Evolutionary conservation across 768 basidiomycete species (phyloP).

Genomic region (Trametes villosa): DNA sequence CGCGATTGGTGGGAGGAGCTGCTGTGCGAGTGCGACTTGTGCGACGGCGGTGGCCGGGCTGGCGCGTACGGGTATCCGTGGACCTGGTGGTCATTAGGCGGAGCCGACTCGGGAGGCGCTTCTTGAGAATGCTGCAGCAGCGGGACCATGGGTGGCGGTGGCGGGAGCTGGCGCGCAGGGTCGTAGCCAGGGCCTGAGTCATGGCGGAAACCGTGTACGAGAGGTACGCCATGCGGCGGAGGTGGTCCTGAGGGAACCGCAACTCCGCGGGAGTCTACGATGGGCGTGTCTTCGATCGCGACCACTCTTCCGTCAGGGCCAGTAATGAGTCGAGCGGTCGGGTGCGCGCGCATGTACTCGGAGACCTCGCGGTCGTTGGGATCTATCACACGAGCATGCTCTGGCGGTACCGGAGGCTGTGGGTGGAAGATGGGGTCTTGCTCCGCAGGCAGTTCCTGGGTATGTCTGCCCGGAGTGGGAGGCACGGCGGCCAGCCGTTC

Average conservation of each 20-base stretch:
- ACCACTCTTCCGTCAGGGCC: constrained; percentile 55
- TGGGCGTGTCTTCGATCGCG: constrained; percentile 53
- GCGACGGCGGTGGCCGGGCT: constrained; percentile 38
- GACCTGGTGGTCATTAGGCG: constrained; percentile 26
- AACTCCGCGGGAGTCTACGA: constrained; percentile 22
- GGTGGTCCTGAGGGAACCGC: constrained; percentile 22
- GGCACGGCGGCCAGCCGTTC: constrained; percentile 71
- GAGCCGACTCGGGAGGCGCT: constrained; percentile 23
- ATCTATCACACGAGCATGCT: constrained; percentile 33
- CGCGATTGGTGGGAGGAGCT: constrained; percentile 56
- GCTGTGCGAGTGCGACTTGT: constrained; percentile 52
- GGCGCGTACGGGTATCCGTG: constrained; percentile 22
- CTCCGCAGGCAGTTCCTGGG: constrained; percentile 33
- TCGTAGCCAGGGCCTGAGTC: constrained; percentile 33
- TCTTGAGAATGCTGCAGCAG: constrained; percentile 25
- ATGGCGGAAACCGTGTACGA: constrained; percentile 32
- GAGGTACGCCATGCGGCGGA: constrained; percentile 31
- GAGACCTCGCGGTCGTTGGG: constrained; percentile 51
- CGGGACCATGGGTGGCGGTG: constrained; percentile 33
- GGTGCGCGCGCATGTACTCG: constrained; percentile 56
- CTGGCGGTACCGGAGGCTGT: constrained; percentile 31
- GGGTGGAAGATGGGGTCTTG: constrained; percentile 31
- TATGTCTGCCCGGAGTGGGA: constrained; percentile 49
- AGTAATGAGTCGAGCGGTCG: constrained; percentile 49
- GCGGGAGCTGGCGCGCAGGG: constrained; percentile 29